Percentiles rank a stretch among this genome's conserved stretches.
Conservation (phyloP, 2,329 filamentous ascomycete genomes). For the Aspergillus nomiae region DNA sequence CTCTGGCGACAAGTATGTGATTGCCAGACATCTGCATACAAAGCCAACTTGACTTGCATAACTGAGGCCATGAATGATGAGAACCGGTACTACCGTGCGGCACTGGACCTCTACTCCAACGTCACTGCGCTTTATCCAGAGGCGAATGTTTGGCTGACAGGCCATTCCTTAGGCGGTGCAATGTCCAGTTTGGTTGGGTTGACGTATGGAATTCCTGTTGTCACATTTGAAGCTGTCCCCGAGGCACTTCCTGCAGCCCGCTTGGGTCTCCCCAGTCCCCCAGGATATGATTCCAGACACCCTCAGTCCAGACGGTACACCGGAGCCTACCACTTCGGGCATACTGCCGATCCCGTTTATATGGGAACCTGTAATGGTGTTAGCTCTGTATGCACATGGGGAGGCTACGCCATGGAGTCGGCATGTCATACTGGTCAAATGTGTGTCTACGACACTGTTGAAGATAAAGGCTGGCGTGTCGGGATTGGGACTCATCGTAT, state of each 20-base stretch:
- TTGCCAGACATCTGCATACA: conserved; percentile 83
- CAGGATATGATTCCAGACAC: conserved; percentile 69
- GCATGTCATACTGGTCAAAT: conserved; percentile 87
- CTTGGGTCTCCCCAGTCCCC: conserved; percentile 82
- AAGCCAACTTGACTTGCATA: conserved; percentile 91
- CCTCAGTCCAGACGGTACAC: conserved; percentile 73
- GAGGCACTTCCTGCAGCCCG: conserved; percentile 85
- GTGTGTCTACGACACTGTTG: conserved; percentile 90
- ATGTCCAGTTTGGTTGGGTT: conserved; percentile 85
- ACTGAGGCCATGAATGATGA: conserved; percentile 73
- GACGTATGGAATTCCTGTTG: conserved; percentile 85
- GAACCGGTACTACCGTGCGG: conserved; percentile 88
- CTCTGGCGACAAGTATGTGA: conserved; percentile 92
- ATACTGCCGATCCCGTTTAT: conserved; percentile 93
- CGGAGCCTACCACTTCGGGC: conserved; percentile 86
- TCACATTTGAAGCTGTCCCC: conserved; percentile 91
- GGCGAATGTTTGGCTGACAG: conserved; percentile 83
- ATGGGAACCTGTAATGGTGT: conserved; percentile 92
- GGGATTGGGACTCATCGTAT: conserved; percentile 92
- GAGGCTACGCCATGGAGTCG: conserved; percentile 90
- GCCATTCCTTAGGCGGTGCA: conserved; percentile 89
- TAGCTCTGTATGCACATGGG: conserved; percentile 84
- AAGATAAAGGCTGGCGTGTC: conserved; percentile 87
- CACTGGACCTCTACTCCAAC: conserved; percentile 86
- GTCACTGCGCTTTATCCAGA: conserved; percentile 85